A percentile compares a stretch with the other conserved stretches of the same genome.
phyloP scores from a whole-genome alignment of 2,329 filamentous ascomycete species.

The Zymoseptoria brevis region DNA sequence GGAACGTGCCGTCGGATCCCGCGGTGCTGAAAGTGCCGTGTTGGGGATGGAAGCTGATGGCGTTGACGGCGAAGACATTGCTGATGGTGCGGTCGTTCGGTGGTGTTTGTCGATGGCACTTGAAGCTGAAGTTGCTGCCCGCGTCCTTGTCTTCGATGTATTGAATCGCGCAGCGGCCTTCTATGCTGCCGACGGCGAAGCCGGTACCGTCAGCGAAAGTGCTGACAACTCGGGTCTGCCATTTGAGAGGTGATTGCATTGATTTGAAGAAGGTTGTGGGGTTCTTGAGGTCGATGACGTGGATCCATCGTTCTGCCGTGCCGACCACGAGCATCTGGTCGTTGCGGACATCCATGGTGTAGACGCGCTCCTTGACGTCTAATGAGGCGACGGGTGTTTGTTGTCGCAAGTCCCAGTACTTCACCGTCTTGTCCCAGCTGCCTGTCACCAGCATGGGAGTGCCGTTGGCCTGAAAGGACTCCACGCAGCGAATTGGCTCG shows the following conservation, averaged over 20 bases:
- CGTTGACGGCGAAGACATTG: constrained; percentile 91
- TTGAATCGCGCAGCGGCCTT: constrained; percentile 94
- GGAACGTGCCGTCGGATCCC: constrained; percentile 90
- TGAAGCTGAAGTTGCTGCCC: constrained; percentile 91
- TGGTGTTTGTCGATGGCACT: constrained; percentile 84
- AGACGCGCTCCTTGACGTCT: constrained; percentile 67
- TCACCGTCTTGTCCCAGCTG: constrained; percentile 83
- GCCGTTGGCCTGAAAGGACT: constrained; percentile 53
- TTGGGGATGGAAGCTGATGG: constrained; percentile 92
- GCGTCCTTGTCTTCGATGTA: constrained; percentile 93
- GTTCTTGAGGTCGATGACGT: constrained; percentile 83
- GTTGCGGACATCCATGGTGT: constrained; percentile 78
- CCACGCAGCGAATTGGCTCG: constrained; percentile 68
- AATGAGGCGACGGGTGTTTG: constrained; percentile 58
- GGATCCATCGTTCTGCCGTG: constrained; percentile 92
- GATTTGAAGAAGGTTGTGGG: constrained; percentile 93
- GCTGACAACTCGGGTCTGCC: constrained; percentile 91
- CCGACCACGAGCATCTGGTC: constrained; percentile 76
- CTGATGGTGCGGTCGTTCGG: constrained; percentile 57
- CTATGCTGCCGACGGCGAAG: constrained; percentile 92
- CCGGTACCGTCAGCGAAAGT: constrained; percentile 89
- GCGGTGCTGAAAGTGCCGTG: constrained; percentile 98
- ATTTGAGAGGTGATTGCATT: constrained; percentile 90
- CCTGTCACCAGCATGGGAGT: constrained; percentile 83
- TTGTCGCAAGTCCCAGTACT: constrained; percentile 76